Percentiles rank a stretch among this genome's conserved stretches.
These are phyloP conservation scores for Smallanthus sonchifolius DNA, from an alignment of 129 eudicot species.

Conservation along the genomic window DNA sequence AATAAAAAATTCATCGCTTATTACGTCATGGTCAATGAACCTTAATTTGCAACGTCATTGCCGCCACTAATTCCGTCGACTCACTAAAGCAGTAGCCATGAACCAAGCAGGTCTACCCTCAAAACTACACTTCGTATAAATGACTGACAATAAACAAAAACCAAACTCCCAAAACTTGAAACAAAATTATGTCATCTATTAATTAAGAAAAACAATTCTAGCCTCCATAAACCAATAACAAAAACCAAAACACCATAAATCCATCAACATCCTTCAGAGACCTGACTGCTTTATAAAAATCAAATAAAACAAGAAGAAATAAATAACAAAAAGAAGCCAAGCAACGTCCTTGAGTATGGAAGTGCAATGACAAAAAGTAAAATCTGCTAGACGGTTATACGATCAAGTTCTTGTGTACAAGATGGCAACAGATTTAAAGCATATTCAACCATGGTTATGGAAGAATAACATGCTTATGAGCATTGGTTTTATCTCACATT, in stretches of 20 bases:
- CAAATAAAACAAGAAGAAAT: constrained; percentile 17
- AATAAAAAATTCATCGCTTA: too few relatives aligned
- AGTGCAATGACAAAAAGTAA: constrained; percentile 11
- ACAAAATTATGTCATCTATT: constrained; percentile 29
- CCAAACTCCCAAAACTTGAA: background rate
- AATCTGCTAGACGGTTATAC: constrained; percentile 20
- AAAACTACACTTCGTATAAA: background rate
- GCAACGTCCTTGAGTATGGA: constrained; percentile 11
- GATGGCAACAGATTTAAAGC: background rate
- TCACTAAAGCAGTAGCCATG: too few relatives aligned
- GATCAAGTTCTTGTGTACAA: constrained; percentile 30
- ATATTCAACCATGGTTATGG: background rate
- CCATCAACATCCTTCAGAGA: constrained; percentile 22
- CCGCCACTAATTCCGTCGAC: too few relatives aligned
- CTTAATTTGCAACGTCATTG: too few relatives aligned
- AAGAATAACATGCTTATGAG: constrained; percentile 3
- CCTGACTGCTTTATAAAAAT: constrained; percentile 28
- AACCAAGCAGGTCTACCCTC: too few relatives aligned
- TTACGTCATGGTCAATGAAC: too few relatives aligned
- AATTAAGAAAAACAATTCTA: constrained; percentile 22
- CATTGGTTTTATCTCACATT: constrained; percentile 48
- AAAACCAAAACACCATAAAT: constrained; percentile 16
- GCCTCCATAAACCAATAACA: constrained; percentile 35
- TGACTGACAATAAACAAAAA: background rate
- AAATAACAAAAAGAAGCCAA: constrained; percentile 6